These are phyloP conservation scores for Solanum paucissectum DNA, from an alignment of 257 asterid genomes.

Conservation along the genomic window DNA sequence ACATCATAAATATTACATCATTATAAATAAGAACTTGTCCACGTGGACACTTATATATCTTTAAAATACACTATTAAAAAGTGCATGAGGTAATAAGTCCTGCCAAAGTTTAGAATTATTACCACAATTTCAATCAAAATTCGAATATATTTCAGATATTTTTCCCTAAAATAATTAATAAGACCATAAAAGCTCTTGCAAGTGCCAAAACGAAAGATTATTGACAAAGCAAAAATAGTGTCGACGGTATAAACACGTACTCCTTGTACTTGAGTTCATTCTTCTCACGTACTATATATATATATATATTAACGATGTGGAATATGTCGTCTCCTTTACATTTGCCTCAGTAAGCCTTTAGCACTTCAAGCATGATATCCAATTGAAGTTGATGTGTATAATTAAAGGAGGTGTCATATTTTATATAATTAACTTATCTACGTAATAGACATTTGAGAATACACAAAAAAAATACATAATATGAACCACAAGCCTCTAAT, in stretches of 20 bases:
- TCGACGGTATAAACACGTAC: neutral
- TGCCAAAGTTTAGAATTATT: too few relatives aligned
- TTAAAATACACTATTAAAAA: too few relatives aligned
- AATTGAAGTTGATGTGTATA: too few relatives aligned
- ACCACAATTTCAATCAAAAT: too few relatives aligned
- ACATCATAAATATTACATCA: too few relatives aligned
- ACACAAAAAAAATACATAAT: neutral
- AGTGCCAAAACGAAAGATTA: neutral
- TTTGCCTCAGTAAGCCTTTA: neutral
- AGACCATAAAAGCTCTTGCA: neutral
- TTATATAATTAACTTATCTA: neutral
- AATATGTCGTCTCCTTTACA: neutral
- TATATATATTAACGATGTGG: neutral
- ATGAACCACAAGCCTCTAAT: neutral
- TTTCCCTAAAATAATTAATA: too few relatives aligned
- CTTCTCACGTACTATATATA: neutral
- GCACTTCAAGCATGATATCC: neutral
- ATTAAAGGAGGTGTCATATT: neutral
- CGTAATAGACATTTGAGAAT: neutral
- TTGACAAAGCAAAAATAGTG: neutral
- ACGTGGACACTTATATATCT: too few relatives aligned
- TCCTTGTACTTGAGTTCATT: neutral
- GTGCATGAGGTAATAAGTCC: too few relatives aligned
- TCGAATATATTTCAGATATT: too few relatives aligned
- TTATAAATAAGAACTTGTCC: too few relatives aligned